A percentile compares a stretch with the other conserved stretches of the same genome.
Evolutionary conservation across 2,329 filamentous ascomycete genomes (phyloP).

Genomic region (Pestalotiopsis fici): DNA sequence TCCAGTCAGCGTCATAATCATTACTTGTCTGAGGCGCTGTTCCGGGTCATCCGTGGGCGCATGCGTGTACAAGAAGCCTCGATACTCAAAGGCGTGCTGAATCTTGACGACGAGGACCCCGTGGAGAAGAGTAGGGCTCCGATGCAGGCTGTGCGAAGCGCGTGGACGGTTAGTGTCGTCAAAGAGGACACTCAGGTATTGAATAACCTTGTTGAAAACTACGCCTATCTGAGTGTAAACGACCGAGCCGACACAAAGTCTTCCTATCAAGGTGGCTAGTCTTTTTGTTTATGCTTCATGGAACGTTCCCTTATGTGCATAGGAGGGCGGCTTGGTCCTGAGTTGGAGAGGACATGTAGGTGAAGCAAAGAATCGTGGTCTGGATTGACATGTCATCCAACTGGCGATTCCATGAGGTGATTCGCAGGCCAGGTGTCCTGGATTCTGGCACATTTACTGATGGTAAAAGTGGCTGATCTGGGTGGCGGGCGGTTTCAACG

Average conservation of each 20-base stretch:
- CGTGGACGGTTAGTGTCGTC: conserved; percentile 2
- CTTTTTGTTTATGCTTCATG: not conserved
- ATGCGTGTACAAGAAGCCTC: conserved; percentile 22
- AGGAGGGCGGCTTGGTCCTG: not conserved
- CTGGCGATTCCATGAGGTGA: no score
- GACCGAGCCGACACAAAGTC: not conserved
- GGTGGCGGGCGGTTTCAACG: no score
- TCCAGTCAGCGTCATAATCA: conserved; percentile 33
- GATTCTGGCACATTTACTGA: no score
- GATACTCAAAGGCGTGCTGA: not conserved
- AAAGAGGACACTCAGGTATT: not conserved
- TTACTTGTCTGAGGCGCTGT: conserved; percentile 33
- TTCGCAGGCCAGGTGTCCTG: no score
- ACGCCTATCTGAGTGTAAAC: conserved; percentile 5
- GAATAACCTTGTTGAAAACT: conserved; percentile 6
- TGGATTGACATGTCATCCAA: no score
- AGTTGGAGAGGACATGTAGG: not conserved
- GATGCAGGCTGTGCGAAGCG: conserved; percentile 8
- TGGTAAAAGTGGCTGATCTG: no score
- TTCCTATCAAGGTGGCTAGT: not conserved
- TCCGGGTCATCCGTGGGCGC: conserved; percentile 31
- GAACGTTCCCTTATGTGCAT: not conserved
- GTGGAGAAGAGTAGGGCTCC: not conserved
- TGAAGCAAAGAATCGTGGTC: no score
- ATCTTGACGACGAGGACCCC: not conserved